Conservation (phyloP, 306 rosid species). For the apple (Malus domestica) region ASM211411v1 NC_041789.1:8592501-8593000, state of each 20-base stretch:
- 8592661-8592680: background rate
- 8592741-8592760: background rate
- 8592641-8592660: background rate
- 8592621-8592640: background rate
- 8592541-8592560: too few relatives aligned
- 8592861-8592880: background rate
- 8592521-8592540: too few relatives aligned
- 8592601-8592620: too few relatives aligned
- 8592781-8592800: background rate
- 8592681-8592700: slow-evolving; percentile 26
- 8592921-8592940: background rate
- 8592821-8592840: background rate
- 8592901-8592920: background rate
- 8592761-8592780: background rate
- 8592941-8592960: background rate
- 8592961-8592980: background rate
- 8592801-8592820: background rate
- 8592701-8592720: background rate
- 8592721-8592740: background rate
- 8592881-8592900: background rate
- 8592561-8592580: too few relatives aligned
- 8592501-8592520: too few relatives aligned
- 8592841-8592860: background rate
- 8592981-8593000: background rate
- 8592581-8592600: too few relatives aligned